Percentiles rank a stretch among this genome's conserved stretches.
Conservation (phyloP, 139 green algal species). For the Picochlorum costavermella region DNA sequence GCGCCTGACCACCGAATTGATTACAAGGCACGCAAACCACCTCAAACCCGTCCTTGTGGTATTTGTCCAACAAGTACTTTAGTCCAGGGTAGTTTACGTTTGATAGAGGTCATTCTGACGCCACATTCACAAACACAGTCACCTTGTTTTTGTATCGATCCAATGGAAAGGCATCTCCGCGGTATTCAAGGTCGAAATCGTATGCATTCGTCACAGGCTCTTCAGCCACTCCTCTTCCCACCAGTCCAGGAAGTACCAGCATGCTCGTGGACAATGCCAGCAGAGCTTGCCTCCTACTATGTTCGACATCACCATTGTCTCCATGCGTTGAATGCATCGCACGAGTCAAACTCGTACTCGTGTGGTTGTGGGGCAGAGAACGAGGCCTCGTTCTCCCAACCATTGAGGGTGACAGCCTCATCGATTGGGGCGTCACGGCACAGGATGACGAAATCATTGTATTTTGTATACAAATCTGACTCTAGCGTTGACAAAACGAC, state of each 20-base stretch:
- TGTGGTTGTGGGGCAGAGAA: too few relatives aligned
- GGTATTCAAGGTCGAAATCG: slow-evolving; percentile 40
- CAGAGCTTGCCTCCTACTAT: not conserved
- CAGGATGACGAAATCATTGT: too few relatives aligned
- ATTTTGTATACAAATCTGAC: too few relatives aligned
- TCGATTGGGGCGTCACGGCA: too few relatives aligned
- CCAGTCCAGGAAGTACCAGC: not conserved
- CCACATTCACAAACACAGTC: slow-evolving; percentile 66
- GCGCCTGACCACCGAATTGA: slow-evolving; percentile 78
- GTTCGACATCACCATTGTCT: too few relatives aligned
- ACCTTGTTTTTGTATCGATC: slow-evolving; percentile 43
- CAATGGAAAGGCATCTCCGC: slow-evolving; percentile 34
- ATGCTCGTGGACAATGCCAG: not conserved
- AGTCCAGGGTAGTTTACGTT: slow-evolving; percentile 62
- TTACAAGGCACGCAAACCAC: slow-evolving; percentile 80
- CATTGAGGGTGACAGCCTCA: too few relatives aligned
- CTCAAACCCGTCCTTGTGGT: slow-evolving; percentile 63
- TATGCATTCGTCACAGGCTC: slow-evolving; percentile 21
- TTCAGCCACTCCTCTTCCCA: not conserved
- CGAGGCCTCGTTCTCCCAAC: too few relatives aligned
- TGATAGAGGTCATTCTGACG: slow-evolving; percentile 62
- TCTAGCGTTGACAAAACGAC: too few relatives aligned
- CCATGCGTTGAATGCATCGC: too few relatives aligned
- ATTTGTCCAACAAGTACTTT: slow-evolving; percentile 61
- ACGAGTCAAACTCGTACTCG: too few relatives aligned